These are phyloP conservation scores for Paracoccidioides lutzii DNA, from an alignment of 2,329 filamentous ascomycete species.

Conservation along the genomic window DNA sequence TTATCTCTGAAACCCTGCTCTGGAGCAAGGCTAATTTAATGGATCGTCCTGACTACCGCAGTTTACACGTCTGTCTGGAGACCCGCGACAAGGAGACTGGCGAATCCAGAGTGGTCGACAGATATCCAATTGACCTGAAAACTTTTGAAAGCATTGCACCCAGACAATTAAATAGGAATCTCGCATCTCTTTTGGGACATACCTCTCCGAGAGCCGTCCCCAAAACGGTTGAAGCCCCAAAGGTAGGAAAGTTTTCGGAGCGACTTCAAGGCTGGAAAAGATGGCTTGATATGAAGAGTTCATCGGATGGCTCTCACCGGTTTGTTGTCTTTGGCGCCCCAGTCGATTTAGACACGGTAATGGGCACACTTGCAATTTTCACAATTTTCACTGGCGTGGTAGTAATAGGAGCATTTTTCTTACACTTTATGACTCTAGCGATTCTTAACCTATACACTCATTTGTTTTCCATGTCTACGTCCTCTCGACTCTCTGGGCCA, in stretches of 20 bases:
- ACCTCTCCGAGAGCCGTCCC: slow-evolving; percentile 3
- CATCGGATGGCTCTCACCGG: not conserved
- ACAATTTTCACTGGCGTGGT: not conserved
- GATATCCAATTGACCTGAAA: slow-evolving; percentile 34
- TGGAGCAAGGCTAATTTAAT: slow-evolving; percentile 23
- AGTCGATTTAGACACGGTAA: no score
- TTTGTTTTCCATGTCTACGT: not conserved
- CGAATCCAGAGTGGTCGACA: slow-evolving; percentile 22
- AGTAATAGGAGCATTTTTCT: not conserved
- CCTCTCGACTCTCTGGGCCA: not conserved
- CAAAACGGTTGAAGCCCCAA: not conserved
- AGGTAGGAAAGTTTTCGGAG: not conserved
- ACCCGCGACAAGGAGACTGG: slow-evolving; percentile 23
- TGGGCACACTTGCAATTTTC: not conserved
- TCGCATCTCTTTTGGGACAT: slow-evolving; percentile 29
- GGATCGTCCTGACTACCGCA: slow-evolving; percentile 29
- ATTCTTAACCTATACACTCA: not conserved
- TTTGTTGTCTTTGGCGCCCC: not conserved
- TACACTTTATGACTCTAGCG: not conserved
- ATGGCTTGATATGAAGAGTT: not conserved
- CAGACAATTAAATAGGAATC: slow-evolving; percentile 34
- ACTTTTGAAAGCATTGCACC: slow-evolving; percentile 37
- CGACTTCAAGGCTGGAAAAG: not conserved
- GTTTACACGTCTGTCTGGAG: slow-evolving; percentile 33
- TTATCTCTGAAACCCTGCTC: slow-evolving; percentile 32